Base-by-base conservation (phyloP, 768 basidiomycete genomes). In the Zangia roseola region DNA sequence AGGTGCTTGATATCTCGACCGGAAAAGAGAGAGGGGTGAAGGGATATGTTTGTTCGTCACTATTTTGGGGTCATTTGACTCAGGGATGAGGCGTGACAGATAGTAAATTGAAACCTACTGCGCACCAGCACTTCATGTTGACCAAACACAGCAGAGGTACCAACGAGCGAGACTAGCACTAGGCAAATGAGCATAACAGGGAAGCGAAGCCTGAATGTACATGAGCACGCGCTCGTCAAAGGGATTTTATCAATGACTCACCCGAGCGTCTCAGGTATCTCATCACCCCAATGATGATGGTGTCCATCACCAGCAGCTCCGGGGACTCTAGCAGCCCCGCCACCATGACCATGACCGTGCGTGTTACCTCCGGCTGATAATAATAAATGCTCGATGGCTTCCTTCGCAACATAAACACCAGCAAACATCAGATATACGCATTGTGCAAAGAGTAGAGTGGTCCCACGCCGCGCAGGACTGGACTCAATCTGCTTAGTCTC, bases 341-440 rank as follows among this genome's bases (percentile, higher is more conserved):
- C 82, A 56, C 86, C 81, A 56, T 88, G 86, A 17, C 81, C 78
- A 31, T 69, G 68, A 1, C 71, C 74, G 19, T 78, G 74, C 82
- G 75, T 91, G 86, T 46, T 91, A 82, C 55, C 93, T 87, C 82
- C 88, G 7, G 81, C 79, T 40, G 84, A 83, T 36, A 97, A 74
- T 14, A 99, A 65, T 34, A 97, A 68, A 69, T 95, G 94, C 69
- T 99, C 95, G 5, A 98, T 76, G 1, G 94, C 89, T 75, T 99
- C 97, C 63, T 99, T 98, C 60, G 92, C 94, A 16, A 98, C 88
- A 70, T 98, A 99, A 3, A 97, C 87, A 0, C 91, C 84, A 0
- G 93, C 83, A 64, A 98, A 99, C 74, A 95, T 83, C 47, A 99
- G 75, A 68, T 97, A 98, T 12, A 99, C 89, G 10, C 84, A 82